Percentiles rank a stretch among this genome's conserved stretches.
Evolutionary conservation across 192 early-diverging fungal species (phyloP).

Genomic region (Globomyces pollinis-pini): DNA sequence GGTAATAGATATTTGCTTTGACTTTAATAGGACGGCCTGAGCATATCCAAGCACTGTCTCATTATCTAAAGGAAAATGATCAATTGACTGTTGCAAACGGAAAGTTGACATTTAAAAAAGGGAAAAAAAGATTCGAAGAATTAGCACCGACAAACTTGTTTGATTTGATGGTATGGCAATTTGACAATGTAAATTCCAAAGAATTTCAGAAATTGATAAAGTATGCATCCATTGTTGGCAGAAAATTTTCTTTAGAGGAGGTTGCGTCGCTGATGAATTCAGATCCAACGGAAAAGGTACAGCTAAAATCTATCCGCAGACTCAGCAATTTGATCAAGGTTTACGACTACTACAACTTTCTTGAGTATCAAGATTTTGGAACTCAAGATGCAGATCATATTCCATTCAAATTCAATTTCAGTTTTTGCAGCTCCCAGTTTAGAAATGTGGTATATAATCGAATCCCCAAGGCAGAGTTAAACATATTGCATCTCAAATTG

Average conservation of each 20-base stretch:
- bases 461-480: neutral
- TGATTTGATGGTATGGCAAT: neutral
- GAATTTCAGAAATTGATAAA: constrained; percentile 4
- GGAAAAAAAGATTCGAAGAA: neutral
- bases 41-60: neutral
- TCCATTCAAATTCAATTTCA: constrained; percentile 3
- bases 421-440: neutral
- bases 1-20: neutral
- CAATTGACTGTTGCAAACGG: neutral
- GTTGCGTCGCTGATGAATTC: neutral
- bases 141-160: neutral
- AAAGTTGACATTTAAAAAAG: neutral
- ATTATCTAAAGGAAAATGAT: neutral
- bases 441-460: constrained; percentile 2
- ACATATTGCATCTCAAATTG: neutral
- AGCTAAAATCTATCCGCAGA: neutral
- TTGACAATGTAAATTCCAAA: neutral
- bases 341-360: neutral
- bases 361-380: neutral
- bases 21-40: neutral
- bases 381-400: neutral
- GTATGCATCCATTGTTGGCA: neutral
- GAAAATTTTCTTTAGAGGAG: constrained; percentile 2
- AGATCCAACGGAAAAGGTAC: neutral
- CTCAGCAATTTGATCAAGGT: constrained; percentile 5